Base-by-base conservation (phyloP, 352 stramenopile species). In the Phytophthora palmivora region DNA sequence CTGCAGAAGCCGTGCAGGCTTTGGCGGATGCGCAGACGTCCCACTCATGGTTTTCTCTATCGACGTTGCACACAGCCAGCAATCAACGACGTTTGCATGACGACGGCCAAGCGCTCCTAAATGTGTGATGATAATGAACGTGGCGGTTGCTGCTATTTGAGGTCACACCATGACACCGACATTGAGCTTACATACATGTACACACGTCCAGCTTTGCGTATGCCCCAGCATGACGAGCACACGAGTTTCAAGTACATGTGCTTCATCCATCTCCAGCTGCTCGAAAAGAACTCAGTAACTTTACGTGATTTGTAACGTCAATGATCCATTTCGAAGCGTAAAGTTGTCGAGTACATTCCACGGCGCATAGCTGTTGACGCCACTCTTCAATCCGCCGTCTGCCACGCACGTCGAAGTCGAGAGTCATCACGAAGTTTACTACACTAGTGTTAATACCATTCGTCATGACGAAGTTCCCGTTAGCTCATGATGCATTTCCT, bases 401-500 rank as follows among this genome's bases (percentile, higher is more conserved):
- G 19, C 11, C 48, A 19, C 37, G 22, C 52, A 65, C 33, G 39
- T 38, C 33, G 47, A 42, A 41, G 34, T 22, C n/a, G 24, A 28
- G 24, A 28, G 24, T 28, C 24, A 28, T 28, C 24, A 28, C 24
- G n/a, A n/a, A n/a, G n/a, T n/a, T n/a, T n/a, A n/a, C n/a, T n/a
- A n/a, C n/a, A n/a, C n/a, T n/a, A n/a, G n/a, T n/a, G n/a, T n/a
- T n/a, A n/a, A n/a, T n/a, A n/a, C n/a, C n/a, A n/a, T n/a, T n/a
- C n/a, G n/a, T 28, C 24, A 28, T 64, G 53, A 50, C 15, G 61
- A 76, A 74, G 58, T 79, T 79, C 44, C 70, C 70, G 21, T 54
- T 79, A 28, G 3, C 63, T 5, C 48, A 26, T 12, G 54, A 66
- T 26, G 52, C 56, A 12, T 84, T 87, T 52, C 53, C 69, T 24